Base-by-base conservation (phyloP, 306 rosid species). In the Trifolium pratense region DNA sequence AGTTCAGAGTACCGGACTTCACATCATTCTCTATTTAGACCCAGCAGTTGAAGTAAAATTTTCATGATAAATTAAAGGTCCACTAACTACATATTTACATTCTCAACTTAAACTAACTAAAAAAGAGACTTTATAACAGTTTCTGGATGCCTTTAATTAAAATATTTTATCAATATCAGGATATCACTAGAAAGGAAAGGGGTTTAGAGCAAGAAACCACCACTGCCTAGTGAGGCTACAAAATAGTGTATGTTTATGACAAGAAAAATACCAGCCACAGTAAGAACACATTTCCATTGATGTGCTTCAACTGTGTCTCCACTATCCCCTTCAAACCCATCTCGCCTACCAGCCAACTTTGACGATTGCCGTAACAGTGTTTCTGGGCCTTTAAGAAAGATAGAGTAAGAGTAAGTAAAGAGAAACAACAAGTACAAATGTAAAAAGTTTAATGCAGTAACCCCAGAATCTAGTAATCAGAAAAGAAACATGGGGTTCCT, bases 301-400 rank as follows among this genome's bases (percentile, higher is more conserved):
- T 94, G 86, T 18, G 89, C 85, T 78, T 94, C 98, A 82, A 88
- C 45, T 84, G 92, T 94, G 86, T 94, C 98, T 61, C 96, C 89
- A 42, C 66, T 73, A 5, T 91, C 96, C 73, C 84, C 83, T 36
- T 86, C 92, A 70, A 79, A 86, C 51, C 84, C 86, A 73, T 91
- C 96, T 81, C 89, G 16, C 66, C 87, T 76, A 61, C 75, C 40
- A 46, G 75, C 81, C 78, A 86, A 75, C 71, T 68, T 76, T 69
- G 97, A 89, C 39, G 94, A 84, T 73, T 89, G 96, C 20, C 95
- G 80, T 84, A 91, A 77, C 75, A 94, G 85, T 31, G 73, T 77
- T 83, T 94, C 98, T 32, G 98, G 98, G 74, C 98, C 97, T 92
- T 84, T 39, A 78, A 70, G 61, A 76, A 57, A 17, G 17, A 23